A percentile compares a stretch with the other conserved stretches of the same genome.
These are phyloP conservation scores for Gracilaria domingensis DNA, from an alignment of 23 red algal genomes.

Conservation along the genomic window DNA sequence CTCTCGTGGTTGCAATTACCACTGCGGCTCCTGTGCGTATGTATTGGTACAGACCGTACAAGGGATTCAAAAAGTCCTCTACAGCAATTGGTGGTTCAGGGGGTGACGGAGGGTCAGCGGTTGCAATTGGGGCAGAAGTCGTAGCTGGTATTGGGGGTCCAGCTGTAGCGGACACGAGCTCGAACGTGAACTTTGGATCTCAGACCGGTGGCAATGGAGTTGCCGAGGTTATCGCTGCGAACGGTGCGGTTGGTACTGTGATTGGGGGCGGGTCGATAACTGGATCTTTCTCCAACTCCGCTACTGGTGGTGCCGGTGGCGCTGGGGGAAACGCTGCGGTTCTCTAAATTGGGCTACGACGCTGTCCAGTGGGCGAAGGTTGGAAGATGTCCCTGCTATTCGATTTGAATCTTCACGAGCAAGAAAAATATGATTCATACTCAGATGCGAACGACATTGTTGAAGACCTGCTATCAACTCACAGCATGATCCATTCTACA, in stretches of 20 bases:
- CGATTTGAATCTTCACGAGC: too few species aligned
- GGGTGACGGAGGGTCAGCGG: not conserved
- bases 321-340: not conserved
- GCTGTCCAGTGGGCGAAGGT: too few species aligned
- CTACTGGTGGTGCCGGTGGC: constrained; percentile 2
- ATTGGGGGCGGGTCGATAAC: not conserved
- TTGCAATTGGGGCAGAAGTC: not conserved
- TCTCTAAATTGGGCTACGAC: not conserved
- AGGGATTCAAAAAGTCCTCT: not conserved
- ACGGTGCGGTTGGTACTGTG: constrained; percentile 9
- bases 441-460: too few species aligned
- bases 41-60: not conserved
- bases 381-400: too few species aligned
- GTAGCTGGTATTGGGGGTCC: not conserved
- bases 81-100: not conserved
- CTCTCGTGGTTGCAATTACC: not conserved
- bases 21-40: not conserved
- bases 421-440: too few species aligned
- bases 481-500: too few species aligned
- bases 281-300: constrained; percentile 2
- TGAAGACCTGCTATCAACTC: too few species aligned
- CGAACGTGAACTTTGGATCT: not conserved
- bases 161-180: not conserved
- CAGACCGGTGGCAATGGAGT: not conserved
- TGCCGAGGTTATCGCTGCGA: not conserved